Evolutionary conservation across 2,329 filamentous ascomycete genomes (phyloP), one percentile per base, ranked within the genome.

Genomic region (Calonectria honghensis): DNA sequence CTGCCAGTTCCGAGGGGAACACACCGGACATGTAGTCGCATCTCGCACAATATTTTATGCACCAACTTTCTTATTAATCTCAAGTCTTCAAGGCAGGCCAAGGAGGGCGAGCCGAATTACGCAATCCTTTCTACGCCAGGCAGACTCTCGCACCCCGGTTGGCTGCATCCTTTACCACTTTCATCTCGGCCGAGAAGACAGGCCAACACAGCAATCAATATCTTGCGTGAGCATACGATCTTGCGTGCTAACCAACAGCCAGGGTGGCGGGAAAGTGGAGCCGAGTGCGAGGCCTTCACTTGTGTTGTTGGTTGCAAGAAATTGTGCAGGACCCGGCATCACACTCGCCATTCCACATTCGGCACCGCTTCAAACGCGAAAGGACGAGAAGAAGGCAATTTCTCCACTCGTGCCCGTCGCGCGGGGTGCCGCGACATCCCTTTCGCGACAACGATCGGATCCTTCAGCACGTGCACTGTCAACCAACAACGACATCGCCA

Each of bases 291-390:
- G 24, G 9, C 39, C 14, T 39, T 39, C 5, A 27, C 37, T 18
- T 27, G 57, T 4, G 32, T 61, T 61, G 57, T 63, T 63, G 57
- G 57, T 29, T 20, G 35, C 27, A 24, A 16, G 57, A 63, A 41
- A 63, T 63, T 39, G 57, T 9, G n/a, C 37, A 63, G 57, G 57
- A 63, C 35, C 32, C 13, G n/a, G 13, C 35, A 29, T 63, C 57
- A 63, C 57, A 63, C 57, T 63, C 35, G 57, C 57, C 13, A 27
- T 63, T 63, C 57, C 57, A 18, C 14, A 63, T 63, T 63, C 57
- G 57, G 57, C 57, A 13, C 57, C 10, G 37, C 16, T 27, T 41
- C 35, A 41, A 63, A 63, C 57, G 35, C 35, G 24, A 41, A 63
- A 13, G 37, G 57, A n/a, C 57, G 37, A 41, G 35, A 39, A 4